phyloP scores from a whole-genome alignment of 495 filamentous ascomycete genomes.

The Trypethelium eluteriae region DNA sequence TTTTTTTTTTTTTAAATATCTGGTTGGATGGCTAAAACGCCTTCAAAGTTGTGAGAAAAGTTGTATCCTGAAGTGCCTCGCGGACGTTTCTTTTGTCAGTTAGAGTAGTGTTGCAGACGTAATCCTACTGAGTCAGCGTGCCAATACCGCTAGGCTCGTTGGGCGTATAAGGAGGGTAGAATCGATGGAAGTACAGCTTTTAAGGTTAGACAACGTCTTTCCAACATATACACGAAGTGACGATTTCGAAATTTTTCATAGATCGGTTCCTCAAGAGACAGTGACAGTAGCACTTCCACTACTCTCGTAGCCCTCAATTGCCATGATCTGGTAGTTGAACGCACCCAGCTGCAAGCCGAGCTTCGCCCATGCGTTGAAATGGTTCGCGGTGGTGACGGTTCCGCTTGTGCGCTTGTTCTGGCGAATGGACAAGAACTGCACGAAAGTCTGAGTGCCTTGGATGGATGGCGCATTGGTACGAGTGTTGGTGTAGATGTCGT shows the following conservation, averaged over 20 bases:
- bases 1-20: no score
- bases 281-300: slow-evolving; percentile 18
- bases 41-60: no score
- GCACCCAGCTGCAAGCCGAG: slow-evolving; percentile 41
- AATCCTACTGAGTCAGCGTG: no score
- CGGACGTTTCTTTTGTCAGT: no score
- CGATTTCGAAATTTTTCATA: background rate
- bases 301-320: slow-evolving; percentile 26
- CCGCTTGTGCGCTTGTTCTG: slow-evolving; percentile 42
- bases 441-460: slow-evolving; percentile 47
- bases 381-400: slow-evolving; percentile 45
- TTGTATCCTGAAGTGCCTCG: no score
- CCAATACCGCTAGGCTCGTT: no score
- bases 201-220: no score
- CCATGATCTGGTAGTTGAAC: slow-evolving; percentile 32
- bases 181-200: no score
- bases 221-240: background rate
- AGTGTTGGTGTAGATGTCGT: slow-evolving; percentile 54
- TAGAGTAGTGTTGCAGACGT: no score
- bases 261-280: slow-evolving; percentile 12
- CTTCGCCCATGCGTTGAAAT: slow-evolving; percentile 56
- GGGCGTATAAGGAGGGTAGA: no score
- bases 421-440: slow-evolving; percentile 53
- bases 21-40: no score
- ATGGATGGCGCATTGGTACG: slow-evolving; percentile 52